Base-by-base conservation (phyloP, 140 eudicot species). In the Oenanthe javanica region DNA sequence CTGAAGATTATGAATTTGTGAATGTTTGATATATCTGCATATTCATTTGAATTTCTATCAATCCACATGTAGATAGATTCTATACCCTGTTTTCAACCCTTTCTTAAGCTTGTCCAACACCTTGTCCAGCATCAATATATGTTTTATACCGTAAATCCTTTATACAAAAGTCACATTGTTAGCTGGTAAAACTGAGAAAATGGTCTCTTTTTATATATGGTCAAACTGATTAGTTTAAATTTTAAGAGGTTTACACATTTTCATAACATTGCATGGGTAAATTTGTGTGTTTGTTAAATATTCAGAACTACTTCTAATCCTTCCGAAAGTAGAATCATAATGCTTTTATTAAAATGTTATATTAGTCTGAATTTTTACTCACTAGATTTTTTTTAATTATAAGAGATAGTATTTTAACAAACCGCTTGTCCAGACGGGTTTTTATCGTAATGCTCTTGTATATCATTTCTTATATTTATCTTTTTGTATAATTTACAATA, bases 401-500 rank as follows among this genome's bases (percentile, higher is more conserved):
- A 31, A 8, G 73, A 10, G 13, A 13, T 11, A n/a, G 15, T 61
- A n/a, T 61, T 12, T 61, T 15, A 61, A n/a, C 9, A 67, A 67
- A 67, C 3, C 1, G 19, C 6, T 27, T 31, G 21, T 11, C 45
- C 43, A 31, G 3, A 67, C 27, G 46, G 21, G 46, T 67, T 67
- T 14, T 43, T 9, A 66, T 25, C 16, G 27, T 5, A 19, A 59
- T 59, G n/a, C 47, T 38, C 18, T 27, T 77, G 2, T 38, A 72
- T 38, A n/a, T n/a, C 61, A 0, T 7, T 15, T 48, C 46, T 38
- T 70, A 52, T 15, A 52, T 15, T 43, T 76, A 19, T 61, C 2
- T 21, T 4, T 57, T 6, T 61, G 9, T 61, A 43, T 43, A 43
- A 43, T 46, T 79, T 43, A 75, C 40, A 48, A 79, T 81, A 94